phyloP scores from a whole-genome alignment of 192 early-diverging fungal species.

The Obelidium mucronatum region DNA sequence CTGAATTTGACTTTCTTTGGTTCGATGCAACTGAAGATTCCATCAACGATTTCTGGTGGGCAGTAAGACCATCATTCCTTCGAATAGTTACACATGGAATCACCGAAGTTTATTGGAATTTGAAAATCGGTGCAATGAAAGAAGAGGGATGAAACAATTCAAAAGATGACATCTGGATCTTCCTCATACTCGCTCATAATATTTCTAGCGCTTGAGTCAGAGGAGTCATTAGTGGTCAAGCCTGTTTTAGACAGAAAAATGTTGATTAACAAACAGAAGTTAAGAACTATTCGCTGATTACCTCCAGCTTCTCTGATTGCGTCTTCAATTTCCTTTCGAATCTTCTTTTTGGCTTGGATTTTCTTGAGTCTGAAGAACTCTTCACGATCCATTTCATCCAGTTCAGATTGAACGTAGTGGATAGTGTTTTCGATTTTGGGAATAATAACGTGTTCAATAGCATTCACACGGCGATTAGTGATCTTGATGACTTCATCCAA shows the following conservation, averaged over 20 bases:
- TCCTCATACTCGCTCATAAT: constrained; percentile 63
- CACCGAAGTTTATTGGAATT: no score
- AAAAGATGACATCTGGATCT: constrained; percentile 65
- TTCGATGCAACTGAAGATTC: no score
- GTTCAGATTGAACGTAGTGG: constrained; percentile 92
- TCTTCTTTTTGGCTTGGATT: constrained; percentile 99
- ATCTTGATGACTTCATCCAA: constrained; percentile 99
- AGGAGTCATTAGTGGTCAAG: background rate
- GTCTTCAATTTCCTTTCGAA: constrained; percentile 67
- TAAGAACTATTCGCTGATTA: background rate
- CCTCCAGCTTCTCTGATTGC: constrained; percentile 54
- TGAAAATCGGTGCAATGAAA: background rate
- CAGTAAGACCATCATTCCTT: no score
- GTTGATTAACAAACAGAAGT: constrained; percentile 3
- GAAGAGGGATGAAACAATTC: constrained; percentile 4
- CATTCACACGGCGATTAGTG: constrained; percentile 98
- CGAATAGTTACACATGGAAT: no score
- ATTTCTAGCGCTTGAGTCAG: constrained; percentile 34
- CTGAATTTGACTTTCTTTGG: no score
- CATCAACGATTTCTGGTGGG: no score
- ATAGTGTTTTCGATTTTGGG: constrained; percentile 99
- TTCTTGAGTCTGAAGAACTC: constrained; percentile 99
- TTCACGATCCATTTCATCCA: constrained; percentile 98
- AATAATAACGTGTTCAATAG: constrained; percentile 99
- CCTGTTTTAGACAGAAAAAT: background rate